Evolutionary conservation across 345 rosid species (phyloP).

Genomic region (Eucalyptus sp.): DNA sequence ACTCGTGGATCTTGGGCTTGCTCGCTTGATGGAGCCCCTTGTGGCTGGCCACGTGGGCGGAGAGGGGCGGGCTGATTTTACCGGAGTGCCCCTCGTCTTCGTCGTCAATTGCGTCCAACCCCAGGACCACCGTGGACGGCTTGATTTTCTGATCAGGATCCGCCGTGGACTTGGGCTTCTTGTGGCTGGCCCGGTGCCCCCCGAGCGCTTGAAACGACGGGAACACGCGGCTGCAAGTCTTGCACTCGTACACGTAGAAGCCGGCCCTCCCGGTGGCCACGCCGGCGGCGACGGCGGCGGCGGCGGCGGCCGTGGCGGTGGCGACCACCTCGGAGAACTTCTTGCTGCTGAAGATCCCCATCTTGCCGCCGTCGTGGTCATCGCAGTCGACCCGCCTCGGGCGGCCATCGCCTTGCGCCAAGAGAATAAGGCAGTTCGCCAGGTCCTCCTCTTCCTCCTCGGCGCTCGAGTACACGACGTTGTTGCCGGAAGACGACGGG

Average conservation of each 20-base stretch:
- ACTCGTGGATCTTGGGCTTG: constrained; percentile 64
- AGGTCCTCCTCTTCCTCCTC: constrained; percentile 84
- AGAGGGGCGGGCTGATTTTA: not conserved
- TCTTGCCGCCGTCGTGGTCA: not conserved
- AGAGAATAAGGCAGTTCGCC: constrained; percentile 81
- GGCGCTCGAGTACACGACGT: constrained; percentile 11
- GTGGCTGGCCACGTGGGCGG: not conserved
- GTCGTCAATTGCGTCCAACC: not conserved
- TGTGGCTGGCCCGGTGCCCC: constrained; percentile 96
- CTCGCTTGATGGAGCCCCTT: not conserved
- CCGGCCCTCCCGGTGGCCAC: constrained; percentile 17
- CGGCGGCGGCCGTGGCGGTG: not conserved
- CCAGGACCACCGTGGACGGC: not conserved
- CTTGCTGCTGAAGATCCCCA: not conserved
- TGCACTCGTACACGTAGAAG: constrained; percentile 75
- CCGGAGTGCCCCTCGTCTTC: not conserved
- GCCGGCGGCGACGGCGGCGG: not conserved
- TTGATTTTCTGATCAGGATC: not conserved
- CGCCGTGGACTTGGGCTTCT: constrained; percentile 23
- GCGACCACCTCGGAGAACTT: constrained; percentile 15
- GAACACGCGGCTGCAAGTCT: constrained; percentile 75
- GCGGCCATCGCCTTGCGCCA: constrained; percentile 46
- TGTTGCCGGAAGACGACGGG: not conserved
- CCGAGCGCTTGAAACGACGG: constrained; percentile 96
- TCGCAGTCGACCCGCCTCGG: not conserved